Evolutionary conservation across 1,284 basidiomycete species (phyloP).

Genomic region (Ceratobasidium theobromae): DNA sequence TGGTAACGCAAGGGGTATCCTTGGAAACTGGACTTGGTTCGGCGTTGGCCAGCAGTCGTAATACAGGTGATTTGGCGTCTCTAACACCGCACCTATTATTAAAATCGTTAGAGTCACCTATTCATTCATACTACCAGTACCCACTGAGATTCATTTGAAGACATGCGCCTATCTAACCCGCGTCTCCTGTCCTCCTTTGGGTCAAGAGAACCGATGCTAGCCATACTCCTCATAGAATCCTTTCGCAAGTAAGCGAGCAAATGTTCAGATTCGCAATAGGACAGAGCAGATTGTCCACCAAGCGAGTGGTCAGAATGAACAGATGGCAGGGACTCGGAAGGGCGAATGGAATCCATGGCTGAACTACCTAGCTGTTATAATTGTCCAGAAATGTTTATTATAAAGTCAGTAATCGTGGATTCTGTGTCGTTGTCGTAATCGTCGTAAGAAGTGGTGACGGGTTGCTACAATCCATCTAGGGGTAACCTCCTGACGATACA

Average conservation of each 20-base stretch:
- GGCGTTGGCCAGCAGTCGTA: no score
- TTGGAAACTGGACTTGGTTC: no score
- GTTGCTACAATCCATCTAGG: neutral
- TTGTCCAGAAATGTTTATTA: no score
- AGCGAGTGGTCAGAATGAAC: neutral
- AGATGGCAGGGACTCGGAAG: constrained; percentile 1
- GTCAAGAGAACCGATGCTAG: neutral
- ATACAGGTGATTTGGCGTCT: no score
- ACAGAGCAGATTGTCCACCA: neutral
- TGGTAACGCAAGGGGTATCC: no score
- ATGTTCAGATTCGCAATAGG: neutral
- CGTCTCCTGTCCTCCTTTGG: neutral
- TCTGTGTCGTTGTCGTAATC: no score
- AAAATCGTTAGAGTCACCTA: no score
- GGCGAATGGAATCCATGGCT: neutral
- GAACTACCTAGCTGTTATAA: no score
- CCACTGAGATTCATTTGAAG: neutral
- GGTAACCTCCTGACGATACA: constrained; percentile 1
- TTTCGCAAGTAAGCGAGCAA: constrained; percentile 12
- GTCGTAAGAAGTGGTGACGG: no score
- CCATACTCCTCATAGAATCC: neutral
- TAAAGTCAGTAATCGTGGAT: no score
- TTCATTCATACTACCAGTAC: no score
- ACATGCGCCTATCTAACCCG: neutral
- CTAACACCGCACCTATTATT: no score